Percentiles rank a stretch among this genome's conserved stretches.
phyloP scores from a whole-genome alignment of 495 filamentous ascomycete species.

The Cercophora samala region DNA sequence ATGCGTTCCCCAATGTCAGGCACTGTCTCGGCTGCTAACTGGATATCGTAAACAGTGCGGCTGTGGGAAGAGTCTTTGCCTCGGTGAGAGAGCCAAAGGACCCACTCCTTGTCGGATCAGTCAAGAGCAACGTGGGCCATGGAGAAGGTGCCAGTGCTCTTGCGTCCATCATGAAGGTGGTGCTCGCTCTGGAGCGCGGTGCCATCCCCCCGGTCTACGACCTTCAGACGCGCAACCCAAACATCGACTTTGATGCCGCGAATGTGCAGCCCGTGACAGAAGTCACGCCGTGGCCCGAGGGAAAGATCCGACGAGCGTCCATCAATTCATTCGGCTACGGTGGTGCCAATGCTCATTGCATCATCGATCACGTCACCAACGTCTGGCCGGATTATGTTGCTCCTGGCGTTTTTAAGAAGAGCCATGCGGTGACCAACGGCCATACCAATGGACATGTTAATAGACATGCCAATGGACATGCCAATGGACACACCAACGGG shows the following conservation, averaged over 20 bases:
- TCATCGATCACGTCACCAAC: conserved; percentile 21
- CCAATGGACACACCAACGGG: not conserved
- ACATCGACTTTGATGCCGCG: conserved; percentile 32
- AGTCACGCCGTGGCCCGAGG: conserved; percentile 32
- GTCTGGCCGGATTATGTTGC: not conserved
- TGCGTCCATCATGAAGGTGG: conserved; percentile 50
- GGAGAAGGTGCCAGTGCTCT: conserved; percentile 51
- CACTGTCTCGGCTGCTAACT: not conserved
- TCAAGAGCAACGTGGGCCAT: conserved; percentile 59
- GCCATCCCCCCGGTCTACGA: conserved; percentile 41
- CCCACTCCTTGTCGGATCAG: conserved; percentile 50
- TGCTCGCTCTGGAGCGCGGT: conserved; percentile 50
- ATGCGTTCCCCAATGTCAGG: not conserved
- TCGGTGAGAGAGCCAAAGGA: conserved; percentile 24
- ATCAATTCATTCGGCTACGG: conserved; percentile 43
- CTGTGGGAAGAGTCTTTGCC: conserved; percentile 22
- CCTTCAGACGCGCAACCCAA: conserved; percentile 49
- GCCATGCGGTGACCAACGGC: not conserved
- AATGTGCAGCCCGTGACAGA: conserved; percentile 31
- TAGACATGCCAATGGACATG: not conserved
- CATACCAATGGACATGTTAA: not conserved
- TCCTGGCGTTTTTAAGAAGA: conserved; percentile 2
- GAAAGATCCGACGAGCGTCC: conserved; percentile 26
- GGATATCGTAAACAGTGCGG: not conserved
- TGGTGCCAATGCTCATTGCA: conserved; percentile 40